Evolutionary conservation across 257 asterid species (phyloP).

Genomic region (Solanum rostratum): DNA sequence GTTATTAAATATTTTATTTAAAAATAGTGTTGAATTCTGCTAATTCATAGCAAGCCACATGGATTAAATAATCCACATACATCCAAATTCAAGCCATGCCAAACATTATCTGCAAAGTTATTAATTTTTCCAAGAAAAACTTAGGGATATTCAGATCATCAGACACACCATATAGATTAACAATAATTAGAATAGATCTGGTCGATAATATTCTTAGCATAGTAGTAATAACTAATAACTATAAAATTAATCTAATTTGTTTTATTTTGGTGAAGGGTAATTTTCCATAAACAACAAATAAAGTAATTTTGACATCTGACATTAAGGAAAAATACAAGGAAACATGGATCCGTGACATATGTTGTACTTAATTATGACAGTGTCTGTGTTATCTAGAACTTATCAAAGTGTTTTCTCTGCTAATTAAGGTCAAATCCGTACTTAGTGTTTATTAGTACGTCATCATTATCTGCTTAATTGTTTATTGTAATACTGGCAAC

Average conservation of each 20-base stretch:
- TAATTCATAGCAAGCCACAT: too few relatives aligned
- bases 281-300: not conserved
- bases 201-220: not conserved
- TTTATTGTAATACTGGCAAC: not conserved
- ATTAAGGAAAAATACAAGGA: not conserved
- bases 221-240: not conserved
- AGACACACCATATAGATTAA: not conserved
- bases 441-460: not conserved
- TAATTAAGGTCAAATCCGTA: not conserved
- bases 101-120: not conserved
- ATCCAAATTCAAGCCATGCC: not conserved
- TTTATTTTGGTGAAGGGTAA: not conserved
- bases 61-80: not conserved
- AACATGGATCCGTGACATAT: not conserved
- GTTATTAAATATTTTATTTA: too few relatives aligned
- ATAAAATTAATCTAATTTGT: not conserved
- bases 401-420: not conserved
- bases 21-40: too few relatives aligned
- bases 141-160: not conserved
- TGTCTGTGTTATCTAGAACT: not conserved
- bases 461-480: not conserved
- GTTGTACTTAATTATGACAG: not conserved
- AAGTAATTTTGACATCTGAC: not conserved
- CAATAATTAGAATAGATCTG: not conserved
- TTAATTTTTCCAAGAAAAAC: not conserved